Percentiles rank a stretch among this genome's conserved stretches.
Evolutionary conservation across 495 filamentous ascomycete species (phyloP).

Genomic region (Choiromyces venosus): DNA sequence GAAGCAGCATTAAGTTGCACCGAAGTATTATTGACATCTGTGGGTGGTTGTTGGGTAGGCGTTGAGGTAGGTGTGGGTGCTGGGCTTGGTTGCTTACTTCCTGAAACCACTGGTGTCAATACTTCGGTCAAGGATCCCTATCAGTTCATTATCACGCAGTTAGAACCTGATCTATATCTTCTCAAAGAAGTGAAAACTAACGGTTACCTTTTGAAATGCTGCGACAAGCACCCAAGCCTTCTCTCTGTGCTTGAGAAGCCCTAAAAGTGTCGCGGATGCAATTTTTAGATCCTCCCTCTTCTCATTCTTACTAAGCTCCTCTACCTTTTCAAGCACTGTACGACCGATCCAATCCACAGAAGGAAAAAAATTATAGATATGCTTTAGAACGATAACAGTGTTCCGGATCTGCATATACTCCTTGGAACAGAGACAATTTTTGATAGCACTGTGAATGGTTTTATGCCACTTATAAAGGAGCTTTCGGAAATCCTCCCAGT

Average conservation of each 20-base stretch:
- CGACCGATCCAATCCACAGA: slow-evolving; percentile 80
- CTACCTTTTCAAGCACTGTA: slow-evolving; percentile 62
- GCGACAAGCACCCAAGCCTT: slow-evolving; percentile 70
- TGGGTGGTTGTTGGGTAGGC: neutral
- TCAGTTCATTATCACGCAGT: slow-evolving; percentile 6
- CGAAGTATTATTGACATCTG: slow-evolving; percentile 13
- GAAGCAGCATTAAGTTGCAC: slow-evolving; percentile 6
- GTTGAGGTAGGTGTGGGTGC: slow-evolving; percentile 21
- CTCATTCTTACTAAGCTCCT: slow-evolving; percentile 60
- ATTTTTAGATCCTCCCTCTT: slow-evolving; percentile 83
- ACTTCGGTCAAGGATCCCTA: slow-evolving; percentile 36
- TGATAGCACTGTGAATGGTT: slow-evolving; percentile 65
- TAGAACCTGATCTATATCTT: neutral
- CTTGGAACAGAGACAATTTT: slow-evolving; percentile 65
- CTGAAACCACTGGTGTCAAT: slow-evolving; percentile 32
- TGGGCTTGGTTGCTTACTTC: slow-evolving; percentile 42
- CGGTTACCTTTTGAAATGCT: slow-evolving; percentile 41
- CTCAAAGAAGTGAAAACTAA: slow-evolving; percentile 30
- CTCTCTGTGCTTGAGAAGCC: slow-evolving; percentile 71
- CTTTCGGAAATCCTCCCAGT: slow-evolving; percentile 79
- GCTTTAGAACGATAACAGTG: slow-evolving; percentile 83
- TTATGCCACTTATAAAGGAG: slow-evolving; percentile 87
- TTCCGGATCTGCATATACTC: slow-evolving; percentile 99
- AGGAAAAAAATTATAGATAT: slow-evolving; percentile 72
- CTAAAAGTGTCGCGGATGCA: slow-evolving; percentile 75